Evolutionary conservation across 1,284 basidiomycete genomes (phyloP).

Genomic region (Heimioporus retisporus): DNA sequence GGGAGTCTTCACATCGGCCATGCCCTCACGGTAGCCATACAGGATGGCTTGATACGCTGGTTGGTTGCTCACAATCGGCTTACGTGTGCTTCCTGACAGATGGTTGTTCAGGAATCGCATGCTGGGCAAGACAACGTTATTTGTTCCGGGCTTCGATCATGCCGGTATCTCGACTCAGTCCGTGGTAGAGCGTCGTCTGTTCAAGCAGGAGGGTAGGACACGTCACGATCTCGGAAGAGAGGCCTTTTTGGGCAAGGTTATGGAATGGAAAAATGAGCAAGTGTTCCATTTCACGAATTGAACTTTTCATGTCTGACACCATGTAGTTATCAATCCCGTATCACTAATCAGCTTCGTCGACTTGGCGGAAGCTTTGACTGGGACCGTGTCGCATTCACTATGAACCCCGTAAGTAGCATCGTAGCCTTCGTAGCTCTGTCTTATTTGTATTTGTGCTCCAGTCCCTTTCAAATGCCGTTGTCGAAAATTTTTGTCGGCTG

Average conservation of each 20-base stretch:
- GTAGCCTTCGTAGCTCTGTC: background rate
- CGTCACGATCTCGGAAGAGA: constrained; percentile 97
- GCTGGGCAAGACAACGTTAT: constrained; percentile 94
- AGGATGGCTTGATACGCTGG: constrained; percentile 93
- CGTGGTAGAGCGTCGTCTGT: constrained; percentile 95
- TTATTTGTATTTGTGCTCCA: constrained; percentile 42
- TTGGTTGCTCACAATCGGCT: constrained; percentile 45
- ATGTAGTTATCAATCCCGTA: constrained; percentile 87
- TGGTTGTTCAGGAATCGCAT: constrained; percentile 84
- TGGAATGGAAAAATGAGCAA: constrained; percentile 98
- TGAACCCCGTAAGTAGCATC: constrained; percentile 78
- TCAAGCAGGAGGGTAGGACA: constrained; percentile 87
- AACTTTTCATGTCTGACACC: constrained; percentile 18
- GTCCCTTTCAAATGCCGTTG: constrained; percentile 88
- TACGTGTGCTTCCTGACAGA: background rate
- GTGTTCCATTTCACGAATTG: constrained; percentile 36
- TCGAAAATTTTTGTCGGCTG: constrained; percentile 92
- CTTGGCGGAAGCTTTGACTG: constrained; percentile 97
- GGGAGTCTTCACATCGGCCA: constrained; percentile 98
- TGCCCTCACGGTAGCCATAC: constrained; percentile 93
- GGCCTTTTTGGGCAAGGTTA: constrained; percentile 92
- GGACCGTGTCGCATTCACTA: constrained; percentile 95
- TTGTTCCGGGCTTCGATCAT: constrained; percentile 97
- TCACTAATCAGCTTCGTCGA: constrained; percentile 91
- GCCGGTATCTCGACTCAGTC: constrained; percentile 99